Conservation (phyloP, 805 yeast species). For the Candida germanica region DNA sequence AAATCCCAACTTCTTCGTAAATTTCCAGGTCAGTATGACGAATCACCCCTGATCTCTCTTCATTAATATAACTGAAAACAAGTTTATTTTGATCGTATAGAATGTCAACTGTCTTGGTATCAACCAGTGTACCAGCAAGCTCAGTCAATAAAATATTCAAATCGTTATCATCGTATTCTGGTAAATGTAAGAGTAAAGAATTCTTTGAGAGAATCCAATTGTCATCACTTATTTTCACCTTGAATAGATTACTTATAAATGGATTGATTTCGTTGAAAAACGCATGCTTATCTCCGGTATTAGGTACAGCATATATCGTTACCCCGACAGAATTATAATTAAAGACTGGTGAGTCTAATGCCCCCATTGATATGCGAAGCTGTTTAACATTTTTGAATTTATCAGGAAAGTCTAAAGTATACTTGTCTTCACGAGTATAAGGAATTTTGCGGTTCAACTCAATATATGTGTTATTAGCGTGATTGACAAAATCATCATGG, state of each 20-base stretch:
- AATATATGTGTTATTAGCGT: conserved; percentile 13
- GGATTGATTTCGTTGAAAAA: conserved; percentile 23
- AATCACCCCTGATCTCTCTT: neutral
- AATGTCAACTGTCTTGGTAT: conserved; percentile 11
- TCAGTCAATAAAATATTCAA: conserved; percentile 3
- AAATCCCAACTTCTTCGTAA: conserved; percentile 38
- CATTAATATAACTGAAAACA: conserved; percentile 11
- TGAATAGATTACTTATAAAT: conserved; percentile 16
- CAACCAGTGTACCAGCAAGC: neutral
- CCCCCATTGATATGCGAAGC: conserved; percentile 21
- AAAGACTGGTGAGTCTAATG: conserved; percentile 19
- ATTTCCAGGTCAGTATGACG: conserved; percentile 1
- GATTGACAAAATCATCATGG: conserved; percentile 23
- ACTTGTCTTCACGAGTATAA: conserved; percentile 19
- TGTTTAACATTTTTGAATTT: conserved; percentile 16
- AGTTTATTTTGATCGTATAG: conserved; percentile 10
- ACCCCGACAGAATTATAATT: conserved; percentile 26
- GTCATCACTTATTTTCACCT: conserved; percentile 14
- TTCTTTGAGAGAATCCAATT: conserved; percentile 28
- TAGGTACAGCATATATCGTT: conserved; percentile 30
- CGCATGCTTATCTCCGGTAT: conserved; percentile 11
- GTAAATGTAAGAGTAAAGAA: conserved; percentile 25
- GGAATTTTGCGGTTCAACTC: conserved; percentile 8
- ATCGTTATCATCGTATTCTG: conserved; percentile 2
- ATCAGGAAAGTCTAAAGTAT: conserved; percentile 9